Conservation (phyloP, 1,284 basidiomycete genomes). For the Violaceomyces palustris region DNA sequence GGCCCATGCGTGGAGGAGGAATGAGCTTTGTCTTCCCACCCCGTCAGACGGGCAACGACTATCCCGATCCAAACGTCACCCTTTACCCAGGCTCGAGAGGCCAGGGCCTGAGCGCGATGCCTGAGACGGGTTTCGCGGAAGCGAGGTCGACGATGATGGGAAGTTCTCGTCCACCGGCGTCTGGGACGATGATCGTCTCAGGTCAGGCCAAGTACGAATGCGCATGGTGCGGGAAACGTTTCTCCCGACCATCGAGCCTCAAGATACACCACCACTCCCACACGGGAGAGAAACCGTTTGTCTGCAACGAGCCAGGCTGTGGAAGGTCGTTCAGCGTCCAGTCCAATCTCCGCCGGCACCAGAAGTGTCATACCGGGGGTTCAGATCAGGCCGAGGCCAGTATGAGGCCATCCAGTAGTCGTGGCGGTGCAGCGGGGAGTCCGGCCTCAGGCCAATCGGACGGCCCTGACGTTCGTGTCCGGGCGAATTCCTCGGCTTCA, state of each 20-base stretch:
- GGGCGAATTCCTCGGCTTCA: not conserved
- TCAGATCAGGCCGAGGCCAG: slow-evolving; percentile 17
- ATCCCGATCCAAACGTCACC: slow-evolving; percentile 19
- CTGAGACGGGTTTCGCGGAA: slow-evolving; percentile 21
- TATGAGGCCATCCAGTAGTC: no score
- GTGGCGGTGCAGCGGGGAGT: no score
- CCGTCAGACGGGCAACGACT: slow-evolving; percentile 15
- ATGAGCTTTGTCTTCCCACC: slow-evolving; percentile 31
- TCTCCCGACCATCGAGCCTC: slow-evolving; percentile 45
- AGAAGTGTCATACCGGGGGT: slow-evolving; percentile 37
- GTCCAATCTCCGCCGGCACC: slow-evolving; percentile 48
- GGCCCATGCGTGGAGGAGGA: slow-evolving; percentile 13
- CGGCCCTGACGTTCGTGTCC: slow-evolving; percentile 3
- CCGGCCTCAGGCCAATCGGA: slow-evolving; percentile 12
- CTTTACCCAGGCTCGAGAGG: slow-evolving; percentile 24
- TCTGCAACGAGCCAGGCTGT: slow-evolving; percentile 44
- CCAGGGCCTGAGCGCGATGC: slow-evolving; percentile 15
- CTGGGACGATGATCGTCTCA: slow-evolving; percentile 22
- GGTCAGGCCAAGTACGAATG: slow-evolving; percentile 47
- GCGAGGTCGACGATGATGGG: slow-evolving; percentile 14
- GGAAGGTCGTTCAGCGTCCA: slow-evolving; percentile 50
- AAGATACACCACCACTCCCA: slow-evolving; percentile 50
- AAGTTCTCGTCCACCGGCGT: slow-evolving; percentile 13
- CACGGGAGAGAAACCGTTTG: slow-evolving; percentile 50
- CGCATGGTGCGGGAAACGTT: slow-evolving; percentile 45